Evolutionary conservation across 306 rosid genomes (phyloP), one percentile per base, ranked within the genome.

Genomic region (Macrotyloma uniflorum): DNA sequence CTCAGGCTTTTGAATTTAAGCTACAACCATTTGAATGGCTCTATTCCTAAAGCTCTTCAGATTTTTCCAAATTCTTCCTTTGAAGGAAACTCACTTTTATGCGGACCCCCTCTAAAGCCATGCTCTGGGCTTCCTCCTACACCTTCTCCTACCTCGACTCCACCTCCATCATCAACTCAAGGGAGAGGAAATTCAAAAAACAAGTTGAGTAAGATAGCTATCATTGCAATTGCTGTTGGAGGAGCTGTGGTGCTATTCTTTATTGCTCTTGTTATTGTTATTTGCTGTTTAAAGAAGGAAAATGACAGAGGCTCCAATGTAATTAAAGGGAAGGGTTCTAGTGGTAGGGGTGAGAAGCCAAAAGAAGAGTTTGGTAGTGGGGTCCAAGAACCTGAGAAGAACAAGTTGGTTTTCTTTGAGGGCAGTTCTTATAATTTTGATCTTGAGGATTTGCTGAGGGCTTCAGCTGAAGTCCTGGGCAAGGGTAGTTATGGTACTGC

Each of bases 401-500:
- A 92, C 84, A 92, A 92, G 82, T 77, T 92, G 74, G 95, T 92
- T 75, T 92, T 92, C 87, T 92, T 92, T 68, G 97, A 90, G 83
- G 97, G 97, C 1, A 90, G 95, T 85, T 90, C 95, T 46, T 90
- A 85, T 81, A 92, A 92, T 79, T 92, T 92, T 80, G 97, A 92
- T 83, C 97, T 92, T 38, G 97, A 92, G 59, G 97, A 92, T 76
- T 85, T 92, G 85, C 85, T 92, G 42, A 87, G 97, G 69, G 97
- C 97, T 67, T 92, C 97, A 3, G 97, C 97, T 1, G 97, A 92
- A 86, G 97, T 92, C 75, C 79, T 92, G 76, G 97, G 97, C 79
- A 92, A 92, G 79, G 95, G 97, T 61, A 90, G 95, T 74, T 92
- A 92, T 72, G 97, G 97, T 50, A 92, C 97, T 35, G 91, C 97